These are phyloP conservation scores for Podosphaera xanthii DNA, from an alignment of 2,329 filamentous ascomycete species.

Conservation along the genomic window DNA sequence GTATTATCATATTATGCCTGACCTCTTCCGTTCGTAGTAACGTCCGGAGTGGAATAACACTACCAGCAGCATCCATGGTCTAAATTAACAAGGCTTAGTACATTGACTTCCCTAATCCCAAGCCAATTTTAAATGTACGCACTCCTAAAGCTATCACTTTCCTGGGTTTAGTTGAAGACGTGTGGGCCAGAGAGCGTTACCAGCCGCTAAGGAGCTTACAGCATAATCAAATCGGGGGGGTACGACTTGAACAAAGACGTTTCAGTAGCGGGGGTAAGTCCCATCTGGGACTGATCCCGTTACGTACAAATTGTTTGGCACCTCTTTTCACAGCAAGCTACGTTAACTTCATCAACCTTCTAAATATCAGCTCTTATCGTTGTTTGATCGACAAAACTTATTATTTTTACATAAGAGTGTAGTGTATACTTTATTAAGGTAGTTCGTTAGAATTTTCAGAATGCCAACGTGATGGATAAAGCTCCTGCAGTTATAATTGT, in stretches of 20 bases:
- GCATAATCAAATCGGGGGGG: background rate
- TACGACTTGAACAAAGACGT: background rate
- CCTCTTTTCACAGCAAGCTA: background rate
- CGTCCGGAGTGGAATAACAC: no score
- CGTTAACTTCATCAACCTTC: background rate
- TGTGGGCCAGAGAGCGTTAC: background rate
- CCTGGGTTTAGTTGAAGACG: background rate
- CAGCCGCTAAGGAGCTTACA: background rate
- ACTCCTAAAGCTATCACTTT: background rate
- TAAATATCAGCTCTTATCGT: background rate
- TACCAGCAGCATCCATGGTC: no score
- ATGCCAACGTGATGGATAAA: conserved; percentile 20
- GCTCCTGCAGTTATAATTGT: conserved; percentile 28
- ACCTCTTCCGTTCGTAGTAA: no score
- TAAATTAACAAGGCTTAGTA: no score
- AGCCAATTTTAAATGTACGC: no score
- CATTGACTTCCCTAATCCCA: no score
- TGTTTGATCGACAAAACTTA: background rate
- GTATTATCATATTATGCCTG: no score
- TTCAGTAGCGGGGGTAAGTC: background rate
- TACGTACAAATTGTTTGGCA: background rate
- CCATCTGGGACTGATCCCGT: background rate
- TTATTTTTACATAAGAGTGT: background rate
- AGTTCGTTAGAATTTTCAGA: background rate
- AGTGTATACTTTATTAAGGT: background rate